Evolutionary conservation across 2,329 filamentous ascomycete genomes (phyloP).

Genomic region (Aspergillus sp.): DNA sequence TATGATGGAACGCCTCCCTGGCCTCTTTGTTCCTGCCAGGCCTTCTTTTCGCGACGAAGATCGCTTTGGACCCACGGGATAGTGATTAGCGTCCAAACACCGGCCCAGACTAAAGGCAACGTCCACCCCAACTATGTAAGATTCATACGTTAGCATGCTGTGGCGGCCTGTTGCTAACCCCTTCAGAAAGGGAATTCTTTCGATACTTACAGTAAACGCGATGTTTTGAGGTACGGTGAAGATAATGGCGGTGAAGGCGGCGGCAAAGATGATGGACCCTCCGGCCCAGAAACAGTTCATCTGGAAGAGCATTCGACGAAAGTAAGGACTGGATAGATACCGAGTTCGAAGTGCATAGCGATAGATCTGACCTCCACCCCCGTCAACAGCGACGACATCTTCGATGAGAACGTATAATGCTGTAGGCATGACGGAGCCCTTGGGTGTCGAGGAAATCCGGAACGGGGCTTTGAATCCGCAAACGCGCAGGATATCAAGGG

Average conservation of each 20-base stretch:
- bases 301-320: slow-evolving; percentile 54
- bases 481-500: slow-evolving; percentile 43
- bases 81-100: slow-evolving; percentile 47
- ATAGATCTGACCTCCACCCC: slow-evolving; percentile 57
- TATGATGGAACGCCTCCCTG: slow-evolving; percentile 36
- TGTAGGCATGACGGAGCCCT: slow-evolving; percentile 59
- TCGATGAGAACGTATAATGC: slow-evolving; percentile 66
- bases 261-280: slow-evolving; percentile 49
- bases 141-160: not conserved
- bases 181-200: slow-evolving; percentile 12
- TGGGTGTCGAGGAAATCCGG: slow-evolving; percentile 63
- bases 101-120: slow-evolving; percentile 35
- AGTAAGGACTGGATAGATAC: slow-evolving; percentile 55
- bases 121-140: slow-evolving; percentile 16
- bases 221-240: slow-evolving; percentile 50
- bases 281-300: slow-evolving; percentile 60
- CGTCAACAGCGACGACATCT: slow-evolving; percentile 67
- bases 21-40: slow-evolving; percentile 37
- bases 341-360: slow-evolving; percentile 51
- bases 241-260: slow-evolving; percentile 48
- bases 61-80: slow-evolving; percentile 48
- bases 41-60: slow-evolving; percentile 44
- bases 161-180: not conserved
- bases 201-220: slow-evolving; percentile 44
- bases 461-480: slow-evolving; percentile 55